Base-by-base conservation (phyloP, 768 basidiomycete genomes). In the Russula ochroleuca region DNA sequence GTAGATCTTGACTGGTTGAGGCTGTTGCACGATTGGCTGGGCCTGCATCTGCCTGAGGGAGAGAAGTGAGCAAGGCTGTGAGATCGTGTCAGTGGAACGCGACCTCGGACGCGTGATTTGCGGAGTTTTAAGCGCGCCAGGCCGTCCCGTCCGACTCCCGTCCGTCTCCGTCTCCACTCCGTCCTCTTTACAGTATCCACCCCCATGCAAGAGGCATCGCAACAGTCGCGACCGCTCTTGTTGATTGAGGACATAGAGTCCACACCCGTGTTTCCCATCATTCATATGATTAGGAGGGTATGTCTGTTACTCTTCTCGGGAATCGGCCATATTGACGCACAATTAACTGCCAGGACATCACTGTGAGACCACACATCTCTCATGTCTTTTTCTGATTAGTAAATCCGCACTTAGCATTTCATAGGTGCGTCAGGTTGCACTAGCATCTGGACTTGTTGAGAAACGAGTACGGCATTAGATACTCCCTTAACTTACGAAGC, bases 401-500 rank as follows among this genome's bases (percentile, higher is more conserved):
- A 8, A 28, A 41, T 47, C 4, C 45, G 5, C 21, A 13, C 19
- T 53, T 69, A 90, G 88, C 83, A 83, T 69, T 90, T 82, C 69
- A 88, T 91, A 52, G 88, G 88, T 87, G 66, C 50, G 77, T 71
- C n/a, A 37, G 5, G 58, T 21, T 47, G 59, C 33, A 51, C 23
- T 55, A 45, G 37, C 61, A 37, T 28, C 48, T 55, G 56, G 28
- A 19, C 55, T 35, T 43, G 66, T 43, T 37, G 62, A 53, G 41
- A 53, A 49, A 23, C 21, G n/a, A 62, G 15, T 9, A n/a, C 57
- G 35, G 50, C 9, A 55, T 52, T 67, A 91, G 94, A 97, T 73
- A 90, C 93, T 0, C 92, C 95, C 9, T 79, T 97, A 64, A 82
- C 83, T 0, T 86, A 87, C 66, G 92, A 93, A 68, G 87, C 89